These are phyloP conservation scores for Pelargonium myrrhifolium DNA, from an alignment of 441 rosid species.

Conservation along the genomic window DNA sequence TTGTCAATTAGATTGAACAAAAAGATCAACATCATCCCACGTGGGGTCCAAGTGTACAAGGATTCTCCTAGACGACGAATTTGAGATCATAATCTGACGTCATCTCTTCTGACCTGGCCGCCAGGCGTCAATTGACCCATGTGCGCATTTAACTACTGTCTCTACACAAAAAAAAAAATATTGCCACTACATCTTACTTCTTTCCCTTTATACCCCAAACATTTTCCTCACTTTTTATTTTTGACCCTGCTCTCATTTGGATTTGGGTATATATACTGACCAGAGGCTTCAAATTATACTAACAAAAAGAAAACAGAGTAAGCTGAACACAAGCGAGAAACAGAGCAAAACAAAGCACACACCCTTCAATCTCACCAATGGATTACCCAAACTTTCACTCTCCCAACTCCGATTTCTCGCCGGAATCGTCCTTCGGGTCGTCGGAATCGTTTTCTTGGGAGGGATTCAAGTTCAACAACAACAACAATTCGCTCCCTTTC, in stretches of 20 bases:
- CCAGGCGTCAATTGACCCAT: constrained; percentile 28
- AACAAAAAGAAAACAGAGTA: constrained; percentile 26
- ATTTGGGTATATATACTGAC: constrained; percentile 12
- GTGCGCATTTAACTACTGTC: constrained; percentile 15
- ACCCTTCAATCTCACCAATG: too few species aligned
- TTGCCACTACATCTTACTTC: constrained; percentile 6
- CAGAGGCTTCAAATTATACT: constrained; percentile 1
- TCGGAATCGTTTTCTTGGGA: constrained; percentile 33
- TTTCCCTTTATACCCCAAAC: not conserved
- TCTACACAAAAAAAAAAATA: not conserved
- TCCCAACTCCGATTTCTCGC: constrained; percentile 39
- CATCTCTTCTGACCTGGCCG: constrained; percentile 26
- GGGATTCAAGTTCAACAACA: constrained; percentile 22
- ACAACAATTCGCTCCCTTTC: constrained; percentile 49
- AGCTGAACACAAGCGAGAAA: constrained; percentile 7
- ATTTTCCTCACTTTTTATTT: not conserved
- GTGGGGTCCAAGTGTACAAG: constrained; percentile 16
- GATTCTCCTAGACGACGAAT: constrained; percentile 5
- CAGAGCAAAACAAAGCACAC: not conserved
- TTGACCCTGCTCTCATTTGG: constrained; percentile 5
- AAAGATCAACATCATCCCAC: constrained; percentile 18
- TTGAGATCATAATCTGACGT: constrained; percentile 19
- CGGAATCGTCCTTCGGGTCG: constrained; percentile 54
- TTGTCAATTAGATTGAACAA: constrained; percentile 5
- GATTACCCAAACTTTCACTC: constrained; percentile 40